These are phyloP conservation scores for Diplodia scrobiculata DNA, from an alignment of 2,329 filamentous ascomycete species.

Conservation along the genomic window DNA sequence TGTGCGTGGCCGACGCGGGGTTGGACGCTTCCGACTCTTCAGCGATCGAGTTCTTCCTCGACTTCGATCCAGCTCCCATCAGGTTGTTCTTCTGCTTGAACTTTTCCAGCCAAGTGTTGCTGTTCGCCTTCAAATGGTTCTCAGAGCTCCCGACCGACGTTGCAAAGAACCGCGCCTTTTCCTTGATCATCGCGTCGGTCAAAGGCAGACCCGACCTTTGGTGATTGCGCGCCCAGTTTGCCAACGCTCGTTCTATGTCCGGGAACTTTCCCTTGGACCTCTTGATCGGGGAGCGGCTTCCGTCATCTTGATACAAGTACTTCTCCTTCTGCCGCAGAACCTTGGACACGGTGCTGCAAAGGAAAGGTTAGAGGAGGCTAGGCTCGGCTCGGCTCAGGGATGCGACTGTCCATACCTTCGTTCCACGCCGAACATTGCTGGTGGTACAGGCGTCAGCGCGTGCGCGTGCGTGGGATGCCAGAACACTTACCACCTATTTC, in stretches of 20 bases:
- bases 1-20: slow-evolving; percentile 60
- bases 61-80: slow-evolving; percentile 51
- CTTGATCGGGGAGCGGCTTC: slow-evolving; percentile 76
- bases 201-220: slow-evolving; percentile 73
- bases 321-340: slow-evolving; percentile 93
- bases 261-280: slow-evolving; percentile 81
- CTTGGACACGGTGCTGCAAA: slow-evolving; percentile 90
- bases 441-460: slow-evolving; percentile 38
- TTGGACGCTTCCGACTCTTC: slow-evolving; percentile 70
- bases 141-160: slow-evolving; percentile 72
- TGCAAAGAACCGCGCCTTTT: slow-evolving; percentile 81
- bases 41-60: slow-evolving; percentile 57
- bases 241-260: slow-evolving; percentile 87
- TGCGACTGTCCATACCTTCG: slow-evolving; percentile 69
- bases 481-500: slow-evolving; percentile 79
- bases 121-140: slow-evolving; percentile 69
- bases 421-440: slow-evolving; percentile 90
- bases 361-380: slow-evolving; percentile 28
- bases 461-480: neutral
- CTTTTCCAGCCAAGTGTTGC: slow-evolving; percentile 82
- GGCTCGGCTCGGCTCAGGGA: neutral
- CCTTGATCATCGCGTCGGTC: slow-evolving; percentile 77
- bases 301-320: slow-evolving; percentile 81
- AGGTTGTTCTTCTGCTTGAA: slow-evolving; percentile 88
- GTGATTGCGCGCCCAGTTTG: slow-evolving; percentile 82